Evolutionary conservation across 345 rosid genomes (phyloP).

Genomic region (Pseudoturritis turrita): DNA sequence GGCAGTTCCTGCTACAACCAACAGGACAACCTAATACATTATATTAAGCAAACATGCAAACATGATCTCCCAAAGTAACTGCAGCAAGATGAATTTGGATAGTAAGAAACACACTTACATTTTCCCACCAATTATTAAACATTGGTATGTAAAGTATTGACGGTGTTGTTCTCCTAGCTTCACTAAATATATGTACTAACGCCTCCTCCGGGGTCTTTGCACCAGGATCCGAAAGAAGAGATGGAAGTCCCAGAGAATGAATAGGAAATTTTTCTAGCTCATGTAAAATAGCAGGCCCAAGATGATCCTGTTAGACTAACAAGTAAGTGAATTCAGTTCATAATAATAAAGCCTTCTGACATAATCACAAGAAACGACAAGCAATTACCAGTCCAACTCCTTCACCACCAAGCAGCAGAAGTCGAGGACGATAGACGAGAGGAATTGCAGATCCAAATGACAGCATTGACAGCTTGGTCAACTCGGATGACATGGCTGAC

Average conservation of each 20-base stretch:
- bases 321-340: slow-evolving; percentile 63
- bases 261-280: slow-evolving; percentile 97
- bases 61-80: background rate
- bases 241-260: slow-evolving; percentile 94
- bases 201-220: slow-evolving; percentile 99
- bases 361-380: slow-evolving; percentile 19
- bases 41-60: slow-evolving; percentile 7
- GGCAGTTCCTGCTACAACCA: background rate
- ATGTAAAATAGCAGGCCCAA: slow-evolving; percentile 96
- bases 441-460: slow-evolving; percentile 92
- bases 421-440: slow-evolving; percentile 94
- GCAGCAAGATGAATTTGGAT: slow-evolving; percentile 8
- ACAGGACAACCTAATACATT: background rate
- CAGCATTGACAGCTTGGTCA: slow-evolving; percentile 85
- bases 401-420: slow-evolving; percentile 78
- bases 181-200: slow-evolving; percentile 93
- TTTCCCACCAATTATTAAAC: slow-evolving; percentile 98
- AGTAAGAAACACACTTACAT: slow-evolving; percentile 47
- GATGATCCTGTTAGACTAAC: slow-evolving; percentile 93
- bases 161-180: slow-evolving; percentile 96
- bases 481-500: slow-evolving; percentile 59
- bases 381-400: slow-evolving; percentile 90
- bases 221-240: slow-evolving; percentile 98
- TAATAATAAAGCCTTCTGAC: slow-evolving; percentile 17
- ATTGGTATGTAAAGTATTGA: slow-evolving; percentile 90